Evolutionary conservation across 2,329 filamentous ascomycete genomes (phyloP).

Genomic region (Ilyonectria mors-panacis): DNA sequence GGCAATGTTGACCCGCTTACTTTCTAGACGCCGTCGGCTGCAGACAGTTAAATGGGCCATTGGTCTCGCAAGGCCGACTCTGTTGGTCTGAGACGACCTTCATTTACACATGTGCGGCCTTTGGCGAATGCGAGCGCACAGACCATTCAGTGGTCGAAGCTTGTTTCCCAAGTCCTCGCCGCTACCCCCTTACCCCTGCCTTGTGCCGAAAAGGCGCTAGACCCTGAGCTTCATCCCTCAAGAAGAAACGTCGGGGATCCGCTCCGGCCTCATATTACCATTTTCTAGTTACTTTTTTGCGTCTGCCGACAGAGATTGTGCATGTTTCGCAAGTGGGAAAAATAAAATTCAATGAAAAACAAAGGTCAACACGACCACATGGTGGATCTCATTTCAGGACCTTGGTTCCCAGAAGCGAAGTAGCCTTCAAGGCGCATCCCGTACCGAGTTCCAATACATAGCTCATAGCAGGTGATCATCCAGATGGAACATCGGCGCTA

Average conservation of each 20-base stretch:
- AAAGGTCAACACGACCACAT: slow-evolving; percentile 26
- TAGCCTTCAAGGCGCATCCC: slow-evolving; percentile 11
- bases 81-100: slow-evolving; percentile 32
- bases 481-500: slow-evolving; percentile 21
- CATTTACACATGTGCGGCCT: slow-evolving; percentile 34
- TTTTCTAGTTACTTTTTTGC: slow-evolving; percentile 37
- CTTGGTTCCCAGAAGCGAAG: slow-evolving; percentile 2
- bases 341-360: not conserved
- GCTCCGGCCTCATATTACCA: slow-evolving; percentile 39
- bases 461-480: not conserved
- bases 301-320: slow-evolving; percentile 21
- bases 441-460: not conserved
- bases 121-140: slow-evolving; percentile 34
- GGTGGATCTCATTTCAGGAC: slow-evolving; percentile 20
- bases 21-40: slow-evolving; percentile 2
- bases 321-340: slow-evolving; percentile 21
- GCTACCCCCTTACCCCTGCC: slow-evolving; percentile 40
- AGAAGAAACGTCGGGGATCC: slow-evolving; percentile 35
- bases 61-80: slow-evolving; percentile 5
- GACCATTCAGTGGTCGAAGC: slow-evolving; percentile 13
- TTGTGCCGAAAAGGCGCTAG: slow-evolving; percentile 34
- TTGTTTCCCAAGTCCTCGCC: slow-evolving; percentile 7
- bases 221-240: slow-evolving; percentile 39
- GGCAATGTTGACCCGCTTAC: not conserved
- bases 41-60: slow-evolving; percentile 1